Base-by-base conservation (phyloP, 1,284 basidiomycete genomes). In the Xanthoconium separans region DNA sequence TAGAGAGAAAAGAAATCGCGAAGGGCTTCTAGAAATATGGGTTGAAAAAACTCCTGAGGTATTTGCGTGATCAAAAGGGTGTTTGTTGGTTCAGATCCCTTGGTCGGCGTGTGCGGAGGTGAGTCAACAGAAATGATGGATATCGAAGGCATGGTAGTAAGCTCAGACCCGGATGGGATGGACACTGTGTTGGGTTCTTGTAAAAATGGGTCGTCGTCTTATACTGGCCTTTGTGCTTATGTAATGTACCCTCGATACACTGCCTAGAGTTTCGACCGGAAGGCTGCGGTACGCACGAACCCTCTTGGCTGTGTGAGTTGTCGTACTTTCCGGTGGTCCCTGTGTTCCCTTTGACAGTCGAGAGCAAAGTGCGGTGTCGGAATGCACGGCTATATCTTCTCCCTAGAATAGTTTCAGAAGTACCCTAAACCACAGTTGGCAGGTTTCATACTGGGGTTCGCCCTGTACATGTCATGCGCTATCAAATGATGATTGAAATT, bases 1-100 rank as follows among this genome's bases (percentile, higher is more conserved):
- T 86, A 93, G 0, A 76, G 68, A 6, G 75, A 75, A 65, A 95
- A 95, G 63, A 93, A 85, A 18, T 77, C 71, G 43, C 76, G 79
- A 29, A 95, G 75, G 6, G 88, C 79, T n/a, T 79, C 70, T 16
- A 93, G 77, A 45, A 92, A 78, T 0, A 79, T 61, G 1, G 87
- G 84, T 41, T 86, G 73, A 82, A 95, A 81, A 75, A 93, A 87
- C 2, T 76, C 70, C 52, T 73, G 78, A 11, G 87, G 85, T 2
- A 91, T 71, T 1, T 80, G 75, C 1, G 89, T 82, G 42, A 91
- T 77, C 27, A 87, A 76, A 41, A 91, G 73, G 2, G 89, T 86
- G 66, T 92, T 91, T 15, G 89, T 89, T 7, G 68, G 50, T 52
- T 78, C 67, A 15, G 61, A 53, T 44, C 47, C 51, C 13, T 50